Percentiles rank a stretch among this genome's conserved stretches.
These are phyloP conservation scores for Oryza punctata DNA, from an alignment of 176 grass and related monocot genomes.

Conservation along the genomic window DNA sequence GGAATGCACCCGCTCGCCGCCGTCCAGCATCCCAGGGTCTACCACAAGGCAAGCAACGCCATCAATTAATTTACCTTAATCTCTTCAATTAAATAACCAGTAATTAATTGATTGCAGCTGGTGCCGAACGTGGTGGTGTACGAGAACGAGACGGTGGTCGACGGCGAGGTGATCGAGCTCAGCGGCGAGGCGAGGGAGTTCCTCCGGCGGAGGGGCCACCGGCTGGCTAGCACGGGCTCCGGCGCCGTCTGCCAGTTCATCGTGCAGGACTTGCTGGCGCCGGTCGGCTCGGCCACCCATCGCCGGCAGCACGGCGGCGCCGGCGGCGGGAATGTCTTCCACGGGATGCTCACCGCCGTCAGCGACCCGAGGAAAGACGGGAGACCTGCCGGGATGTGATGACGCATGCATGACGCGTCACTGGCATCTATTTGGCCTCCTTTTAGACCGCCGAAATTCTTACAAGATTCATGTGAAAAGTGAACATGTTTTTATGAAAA, in stretches of 20 bases:
- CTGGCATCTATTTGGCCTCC: too few species aligned
- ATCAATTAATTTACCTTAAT: background rate
- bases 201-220: constrained; percentile 58
- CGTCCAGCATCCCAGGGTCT: constrained; percentile 75
- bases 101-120: constrained; percentile 35
- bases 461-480: background rate
- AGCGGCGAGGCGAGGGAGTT: constrained; percentile 43
- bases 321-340: constrained; percentile 32
- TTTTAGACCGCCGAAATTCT: too few species aligned
- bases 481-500: background rate
- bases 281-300: background rate
- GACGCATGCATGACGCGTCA: background rate
- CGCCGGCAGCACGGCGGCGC: background rate
- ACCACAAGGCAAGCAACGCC: constrained; percentile 49
- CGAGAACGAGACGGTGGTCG: constrained; percentile 62
- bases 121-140: constrained; percentile 77
- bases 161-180: constrained; percentile 63
- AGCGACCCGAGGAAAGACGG: constrained; percentile 92
- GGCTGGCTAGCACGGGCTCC: background rate
- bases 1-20: constrained; percentile 75
- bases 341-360: constrained; percentile 76
- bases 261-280: constrained; percentile 58
- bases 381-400: constrained; percentile 61
- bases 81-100: background rate
- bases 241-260: constrained; percentile 78